These are phyloP conservation scores for Sarocladiaceae sp. DNA, from an alignment of 2,329 filamentous ascomycete species.

Conservation along the genomic window DNA sequence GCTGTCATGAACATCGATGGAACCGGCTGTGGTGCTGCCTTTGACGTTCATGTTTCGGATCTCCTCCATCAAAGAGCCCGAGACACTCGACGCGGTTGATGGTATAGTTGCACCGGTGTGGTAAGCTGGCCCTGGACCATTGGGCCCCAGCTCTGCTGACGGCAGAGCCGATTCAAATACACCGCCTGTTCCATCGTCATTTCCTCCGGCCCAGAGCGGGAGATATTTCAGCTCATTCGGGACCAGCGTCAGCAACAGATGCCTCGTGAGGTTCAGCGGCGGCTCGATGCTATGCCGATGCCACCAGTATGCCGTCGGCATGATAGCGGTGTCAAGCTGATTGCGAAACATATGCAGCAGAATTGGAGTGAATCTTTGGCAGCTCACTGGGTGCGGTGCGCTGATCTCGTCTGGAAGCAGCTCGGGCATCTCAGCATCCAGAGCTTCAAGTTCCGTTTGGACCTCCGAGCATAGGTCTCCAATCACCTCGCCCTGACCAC, in stretches of 20 bases:
- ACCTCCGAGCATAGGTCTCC: not conserved
- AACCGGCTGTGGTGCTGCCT: constrained; percentile 26
- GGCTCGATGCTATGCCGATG: constrained; percentile 24
- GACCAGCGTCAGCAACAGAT: constrained; percentile 45
- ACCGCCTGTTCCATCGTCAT: constrained; percentile 44
- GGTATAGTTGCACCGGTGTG: constrained; percentile 36
- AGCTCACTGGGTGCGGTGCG: not conserved
- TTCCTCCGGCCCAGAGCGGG: constrained; percentile 58
- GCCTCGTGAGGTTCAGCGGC: constrained; percentile 29
- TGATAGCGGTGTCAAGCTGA: constrained; percentile 16
- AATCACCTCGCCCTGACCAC: too few relatives aligned
- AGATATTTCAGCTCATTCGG: constrained; percentile 56
- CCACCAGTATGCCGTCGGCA: constrained; percentile 19
- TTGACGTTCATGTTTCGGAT: constrained; percentile 26
- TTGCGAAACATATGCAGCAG: constrained; percentile 17
- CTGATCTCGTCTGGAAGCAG: not conserved
- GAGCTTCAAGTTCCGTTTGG: not conserved
- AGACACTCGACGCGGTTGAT: constrained; percentile 25
- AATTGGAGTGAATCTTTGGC: constrained; percentile 13
- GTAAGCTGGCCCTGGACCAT: constrained; percentile 39
- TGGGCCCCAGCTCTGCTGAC: constrained; percentile 36
- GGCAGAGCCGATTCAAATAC: constrained; percentile 39
- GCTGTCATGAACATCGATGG: constrained; percentile 33
- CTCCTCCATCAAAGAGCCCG: constrained; percentile 29
- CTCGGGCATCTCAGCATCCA: not conserved